These are phyloP conservation scores for Quercus gilva DNA, from an alignment of 306 rosid genomes.

Conservation along the genomic window DNA sequence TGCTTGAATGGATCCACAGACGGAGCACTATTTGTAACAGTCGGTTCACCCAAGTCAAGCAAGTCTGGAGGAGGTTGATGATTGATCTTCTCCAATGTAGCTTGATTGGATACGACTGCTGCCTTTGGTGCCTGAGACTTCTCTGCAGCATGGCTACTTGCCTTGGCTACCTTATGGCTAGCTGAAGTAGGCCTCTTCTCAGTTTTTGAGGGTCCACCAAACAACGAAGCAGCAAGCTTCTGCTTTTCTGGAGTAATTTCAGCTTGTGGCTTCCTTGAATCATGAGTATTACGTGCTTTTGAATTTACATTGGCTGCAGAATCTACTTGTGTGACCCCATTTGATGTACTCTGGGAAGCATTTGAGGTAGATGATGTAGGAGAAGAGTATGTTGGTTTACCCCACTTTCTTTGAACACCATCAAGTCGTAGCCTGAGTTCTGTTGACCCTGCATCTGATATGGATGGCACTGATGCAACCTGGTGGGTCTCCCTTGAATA, in stretches of 20 bases:
- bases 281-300: slow-evolving; percentile 48
- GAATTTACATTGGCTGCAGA: slow-evolving; percentile 35
- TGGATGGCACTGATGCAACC: slow-evolving; percentile 39
- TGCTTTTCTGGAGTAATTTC: slow-evolving; percentile 74
- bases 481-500: slow-evolving; percentile 58
- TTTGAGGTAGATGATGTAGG: slow-evolving; percentile 38
- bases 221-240: slow-evolving; percentile 88
- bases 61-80: slow-evolving; percentile 70
- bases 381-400: slow-evolving; percentile 59
- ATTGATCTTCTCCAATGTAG: slow-evolving; percentile 36
- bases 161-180: slow-evolving; percentile 50
- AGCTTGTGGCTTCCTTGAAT: slow-evolving; percentile 49
- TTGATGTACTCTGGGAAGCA: slow-evolving; percentile 53
- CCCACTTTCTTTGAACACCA: slow-evolving; percentile 92
- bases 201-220: slow-evolving; percentile 65
- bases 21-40: slow-evolving; percentile 36
- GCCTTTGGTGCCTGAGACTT: slow-evolving; percentile 46
- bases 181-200: slow-evolving; percentile 55
- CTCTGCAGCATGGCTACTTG: slow-evolving; percentile 34
- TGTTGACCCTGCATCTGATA: slow-evolving; percentile 54
- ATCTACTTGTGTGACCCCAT: slow-evolving; percentile 54
- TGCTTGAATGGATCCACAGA: slow-evolving; percentile 66
- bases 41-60: slow-evolving; percentile 71
- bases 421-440: slow-evolving; percentile 75
- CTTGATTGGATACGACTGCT: slow-evolving; percentile 30